Conservation (phyloP, 2,329 filamentous ascomycete genomes). For the Taxawa tesnikishii region DNA sequence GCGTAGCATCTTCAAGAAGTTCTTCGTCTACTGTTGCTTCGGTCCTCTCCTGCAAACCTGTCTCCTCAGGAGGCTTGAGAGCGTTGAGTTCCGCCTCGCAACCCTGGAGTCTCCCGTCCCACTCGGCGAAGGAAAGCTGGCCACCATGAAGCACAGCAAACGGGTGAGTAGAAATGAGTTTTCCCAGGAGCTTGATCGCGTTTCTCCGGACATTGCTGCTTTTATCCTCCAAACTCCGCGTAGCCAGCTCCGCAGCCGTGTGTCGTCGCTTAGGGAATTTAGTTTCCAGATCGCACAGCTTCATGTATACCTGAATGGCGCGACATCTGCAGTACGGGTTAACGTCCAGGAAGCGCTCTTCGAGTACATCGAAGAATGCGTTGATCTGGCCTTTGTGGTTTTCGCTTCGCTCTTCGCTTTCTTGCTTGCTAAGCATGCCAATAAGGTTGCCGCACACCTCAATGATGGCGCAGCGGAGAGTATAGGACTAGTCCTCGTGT, state of each 20-base stretch:
- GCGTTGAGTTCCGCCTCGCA: constrained; percentile 74
- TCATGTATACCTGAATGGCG: constrained; percentile 85
- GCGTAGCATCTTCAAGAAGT: constrained; percentile 79
- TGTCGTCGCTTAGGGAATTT: constrained; percentile 92
- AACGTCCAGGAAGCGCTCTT: constrained; percentile 90
- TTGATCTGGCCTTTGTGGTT: constrained; percentile 92
- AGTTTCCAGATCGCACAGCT: constrained; percentile 84
- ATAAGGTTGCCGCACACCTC: constrained; percentile 97
- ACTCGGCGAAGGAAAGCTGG: constrained; percentile 72
- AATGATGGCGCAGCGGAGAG: constrained; percentile 82
- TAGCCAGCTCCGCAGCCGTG: constrained; percentile 73
- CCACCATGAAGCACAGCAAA: constrained; percentile 88
- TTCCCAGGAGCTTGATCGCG: constrained; percentile 81
- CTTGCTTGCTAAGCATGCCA: constrained; percentile 75
- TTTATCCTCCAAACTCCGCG: constrained; percentile 87
- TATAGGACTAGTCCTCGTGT: constrained; percentile 51
- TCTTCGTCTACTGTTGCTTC: constrained; percentile 57
- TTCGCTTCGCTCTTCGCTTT: constrained; percentile 65
- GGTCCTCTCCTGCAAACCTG: constrained; percentile 59
- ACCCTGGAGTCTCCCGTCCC: constrained; percentile 68
- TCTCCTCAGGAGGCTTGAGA: constrained; percentile 68
- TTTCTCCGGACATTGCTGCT: constrained; percentile 95
- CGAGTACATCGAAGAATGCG: constrained; percentile 91
- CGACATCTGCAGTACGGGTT: constrained; percentile 93
- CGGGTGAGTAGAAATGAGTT: constrained; percentile 84